Evolutionary conservation across 164 flowering plant species (phyloP).

Genomic region (Pachysandra terminalis): DNA sequence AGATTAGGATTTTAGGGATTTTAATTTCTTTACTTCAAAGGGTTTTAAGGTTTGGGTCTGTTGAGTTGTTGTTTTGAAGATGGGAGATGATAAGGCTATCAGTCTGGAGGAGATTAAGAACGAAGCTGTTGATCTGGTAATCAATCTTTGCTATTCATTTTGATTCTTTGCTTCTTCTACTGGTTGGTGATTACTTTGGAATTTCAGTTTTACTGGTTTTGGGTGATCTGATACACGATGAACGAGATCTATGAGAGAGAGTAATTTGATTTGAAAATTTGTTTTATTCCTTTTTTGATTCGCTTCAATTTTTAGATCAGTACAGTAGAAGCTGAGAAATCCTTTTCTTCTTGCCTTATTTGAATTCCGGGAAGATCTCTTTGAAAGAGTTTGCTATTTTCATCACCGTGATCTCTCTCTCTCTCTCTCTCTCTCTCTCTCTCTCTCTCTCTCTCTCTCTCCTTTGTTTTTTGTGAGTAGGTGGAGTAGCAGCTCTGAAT

Average conservation of each 20-base stretch:
- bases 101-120: constrained; percentile 58
- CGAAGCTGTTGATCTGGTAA: constrained; percentile 73
- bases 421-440: background rate
- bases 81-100: constrained; percentile 3
- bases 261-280: background rate
- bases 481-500: no score
- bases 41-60: background rate
- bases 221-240: background rate
- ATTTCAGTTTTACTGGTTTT: background rate
- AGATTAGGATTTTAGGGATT: background rate
- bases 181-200: background rate
- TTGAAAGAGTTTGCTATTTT: no score
- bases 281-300: background rate
- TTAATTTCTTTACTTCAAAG: background rate
- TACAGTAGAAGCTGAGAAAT: background rate
- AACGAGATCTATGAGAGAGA: background rate
- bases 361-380: background rate
- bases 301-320: background rate
- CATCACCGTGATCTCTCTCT: background rate
- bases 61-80: background rate
- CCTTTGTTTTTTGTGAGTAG: no score
- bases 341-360: background rate
- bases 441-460: background rate
- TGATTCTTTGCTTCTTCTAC: background rate
- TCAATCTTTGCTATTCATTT: background rate